phyloP scores from a whole-genome alignment of 108 stramenopile species.

The Asterionellopsis glacialis region DNA sequence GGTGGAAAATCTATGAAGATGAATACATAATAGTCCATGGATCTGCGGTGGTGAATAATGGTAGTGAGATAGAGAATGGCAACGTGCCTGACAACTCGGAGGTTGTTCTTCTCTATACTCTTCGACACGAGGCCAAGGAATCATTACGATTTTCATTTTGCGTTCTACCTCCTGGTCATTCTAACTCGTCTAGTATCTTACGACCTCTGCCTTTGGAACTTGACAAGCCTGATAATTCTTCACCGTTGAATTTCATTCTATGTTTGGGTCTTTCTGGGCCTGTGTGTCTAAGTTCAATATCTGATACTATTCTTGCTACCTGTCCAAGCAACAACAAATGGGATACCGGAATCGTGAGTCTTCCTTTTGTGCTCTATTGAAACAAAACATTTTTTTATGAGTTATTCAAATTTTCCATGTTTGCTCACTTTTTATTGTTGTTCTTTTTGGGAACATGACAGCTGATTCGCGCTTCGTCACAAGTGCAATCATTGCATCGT shows the following conservation, averaged over 20 bases:
- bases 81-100: not conserved
- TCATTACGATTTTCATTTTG: not conserved
- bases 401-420: too few species aligned
- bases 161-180: not conserved
- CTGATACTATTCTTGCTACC: conserved; percentile 6
- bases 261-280: too few species aligned
- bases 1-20: conserved; percentile 74
- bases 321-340: not conserved
- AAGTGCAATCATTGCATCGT: conserved; percentile 16
- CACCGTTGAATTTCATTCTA: too few species aligned
- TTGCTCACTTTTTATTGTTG: too few species aligned
- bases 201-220: not conserved
- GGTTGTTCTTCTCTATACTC: not conserved
- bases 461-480: conserved; percentile 33
- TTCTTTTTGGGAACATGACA: too few species aligned
- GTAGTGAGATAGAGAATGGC: not conserved
- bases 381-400: too few species aligned
- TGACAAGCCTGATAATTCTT: not conserved
- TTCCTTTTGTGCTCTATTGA: too few species aligned
- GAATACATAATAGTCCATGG: conserved; percentile 43
- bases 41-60: not conserved
- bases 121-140: not conserved
- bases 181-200: not conserved
- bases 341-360: conserved; percentile 21
- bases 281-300: too few species aligned